These are phyloP conservation scores for Kockovaella imperatae DNA, from an alignment of 768 basidiomycete genomes.

Conservation along the genomic window DNA sequence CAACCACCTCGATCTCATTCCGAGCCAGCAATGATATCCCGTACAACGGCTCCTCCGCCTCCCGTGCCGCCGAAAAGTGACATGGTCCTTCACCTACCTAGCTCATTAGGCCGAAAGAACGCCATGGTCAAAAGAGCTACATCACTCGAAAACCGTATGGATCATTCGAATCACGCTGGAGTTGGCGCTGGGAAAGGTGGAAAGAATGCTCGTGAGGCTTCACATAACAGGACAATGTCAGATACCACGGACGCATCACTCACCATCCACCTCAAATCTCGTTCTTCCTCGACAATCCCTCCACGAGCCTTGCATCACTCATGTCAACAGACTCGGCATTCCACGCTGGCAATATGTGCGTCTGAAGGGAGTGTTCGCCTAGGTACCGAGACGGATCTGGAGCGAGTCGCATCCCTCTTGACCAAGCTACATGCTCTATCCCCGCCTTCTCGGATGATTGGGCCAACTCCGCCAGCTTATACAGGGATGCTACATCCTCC, in stretches of 20 bases:
- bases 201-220: background rate
- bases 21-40: background rate
- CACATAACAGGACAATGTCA: background rate
- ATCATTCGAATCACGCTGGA: no score
- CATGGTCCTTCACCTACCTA: no score
- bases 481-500: slow-evolving; percentile 11
- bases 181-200: no score
- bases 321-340: background rate
- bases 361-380: background rate
- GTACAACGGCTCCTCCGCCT: background rate
- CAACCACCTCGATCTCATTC: background rate
- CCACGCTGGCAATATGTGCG: background rate
- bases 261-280: no score
- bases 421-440: slow-evolving; percentile 2
- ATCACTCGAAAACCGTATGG: no score
- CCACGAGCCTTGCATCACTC: background rate
- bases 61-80: no score
- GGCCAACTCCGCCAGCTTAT: slow-evolving; percentile 4
- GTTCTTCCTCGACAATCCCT: no score
- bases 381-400: background rate
- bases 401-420: background rate
- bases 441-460: slow-evolving; percentile 1
- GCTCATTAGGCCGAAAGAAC: no score
- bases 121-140: no score
- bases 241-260: no score